A percentile compares a stretch with the other conserved stretches of the same genome.
Evolutionary conservation across 805 yeast genomes (phyloP).

Genomic region (Candida nitratophila): DNA sequence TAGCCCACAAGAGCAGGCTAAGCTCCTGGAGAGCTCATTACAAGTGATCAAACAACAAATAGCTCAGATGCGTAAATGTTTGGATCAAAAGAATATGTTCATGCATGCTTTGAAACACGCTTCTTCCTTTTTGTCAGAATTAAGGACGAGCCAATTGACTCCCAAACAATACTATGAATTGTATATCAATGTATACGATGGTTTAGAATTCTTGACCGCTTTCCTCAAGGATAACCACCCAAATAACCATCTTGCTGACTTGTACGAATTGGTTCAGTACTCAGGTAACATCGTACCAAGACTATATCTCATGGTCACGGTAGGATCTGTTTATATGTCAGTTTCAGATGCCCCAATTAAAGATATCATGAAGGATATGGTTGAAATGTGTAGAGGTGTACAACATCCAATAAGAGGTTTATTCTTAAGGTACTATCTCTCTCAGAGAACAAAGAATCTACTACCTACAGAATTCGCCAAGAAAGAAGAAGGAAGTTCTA

Average conservation of each 20-base stretch:
- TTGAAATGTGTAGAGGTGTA: conserved; percentile 96
- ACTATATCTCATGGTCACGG: conserved; percentile 88
- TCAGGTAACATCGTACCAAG: conserved; percentile 92
- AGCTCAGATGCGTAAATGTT: conserved; percentile 65
- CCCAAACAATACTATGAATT: conserved; percentile 94
- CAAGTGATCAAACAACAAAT: conserved; percentile 61
- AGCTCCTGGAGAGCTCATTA: conserved; percentile 36
- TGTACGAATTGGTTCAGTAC: conserved; percentile 92
- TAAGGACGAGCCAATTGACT: conserved; percentile 64
- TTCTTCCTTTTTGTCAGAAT: conserved; percentile 71
- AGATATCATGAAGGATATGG: conserved; percentile 91
- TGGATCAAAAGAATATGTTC: conserved; percentile 56
- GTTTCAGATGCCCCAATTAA: conserved; percentile 69
- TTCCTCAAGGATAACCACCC: conserved; percentile 65
- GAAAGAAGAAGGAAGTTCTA: conserved; percentile 15
- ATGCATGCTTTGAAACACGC: conserved; percentile 89
- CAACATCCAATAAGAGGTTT: conserved; percentile 93
- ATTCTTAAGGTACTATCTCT: conserved; percentile 80
- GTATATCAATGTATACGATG: conserved; percentile 78
- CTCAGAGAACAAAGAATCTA: conserved; percentile 72
- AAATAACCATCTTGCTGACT: conserved; percentile 70
- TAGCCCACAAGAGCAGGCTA: conserved; percentile 20
- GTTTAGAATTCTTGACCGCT: conserved; percentile 58
- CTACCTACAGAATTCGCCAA: conserved; percentile 33
- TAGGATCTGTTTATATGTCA: conserved; percentile 84